Conservation (phyloP, 2,329 filamentous ascomycete genomes). For the Xylariales sp. region DNA sequence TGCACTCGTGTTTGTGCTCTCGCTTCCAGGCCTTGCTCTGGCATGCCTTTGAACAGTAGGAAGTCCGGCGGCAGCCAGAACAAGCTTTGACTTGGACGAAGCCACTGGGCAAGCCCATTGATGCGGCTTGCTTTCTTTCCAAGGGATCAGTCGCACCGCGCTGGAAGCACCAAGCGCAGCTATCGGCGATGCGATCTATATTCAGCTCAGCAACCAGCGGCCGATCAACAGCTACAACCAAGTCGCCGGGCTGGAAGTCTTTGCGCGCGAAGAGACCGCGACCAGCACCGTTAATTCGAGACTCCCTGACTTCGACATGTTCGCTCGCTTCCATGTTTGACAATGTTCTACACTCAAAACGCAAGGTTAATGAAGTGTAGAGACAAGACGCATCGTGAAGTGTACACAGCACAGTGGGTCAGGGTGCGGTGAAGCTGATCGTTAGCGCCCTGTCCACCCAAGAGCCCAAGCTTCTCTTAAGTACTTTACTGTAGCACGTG, state of each 20-base stretch:
- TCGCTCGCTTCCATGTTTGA: constrained; percentile 1
- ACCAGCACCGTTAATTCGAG: constrained; percentile 18
- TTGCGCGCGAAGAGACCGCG: constrained; percentile 21
- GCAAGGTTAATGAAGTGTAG: not conserved
- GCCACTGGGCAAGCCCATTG: constrained; percentile 22
- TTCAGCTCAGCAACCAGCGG: constrained; percentile 22
- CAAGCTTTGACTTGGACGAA: constrained; percentile 20
- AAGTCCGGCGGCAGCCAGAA: constrained; percentile 18
- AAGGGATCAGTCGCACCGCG: constrained; percentile 17
- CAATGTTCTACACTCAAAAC: not conserved
- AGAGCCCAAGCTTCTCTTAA: too few relatives aligned
- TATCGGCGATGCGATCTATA: constrained; percentile 18
- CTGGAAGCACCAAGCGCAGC: constrained; percentile 24
- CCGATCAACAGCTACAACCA: constrained; percentile 18
- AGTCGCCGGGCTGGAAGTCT: constrained; percentile 21
- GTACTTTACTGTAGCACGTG: too few relatives aligned
- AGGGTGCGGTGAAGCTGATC: too few relatives aligned
- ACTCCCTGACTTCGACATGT: constrained; percentile 18
- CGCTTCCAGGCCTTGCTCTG: constrained; percentile 24
- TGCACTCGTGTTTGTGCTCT: constrained; percentile 26
- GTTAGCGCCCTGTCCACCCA: too few relatives aligned
- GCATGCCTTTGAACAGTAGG: constrained; percentile 24
- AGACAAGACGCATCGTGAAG: too few relatives aligned
- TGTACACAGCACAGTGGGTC: too few relatives aligned
- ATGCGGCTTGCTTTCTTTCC: constrained; percentile 13